Evolutionary conservation across 225 moss, liverwort and hornwort species (phyloP).

Genomic region (Polytrichum formosum): DNA sequence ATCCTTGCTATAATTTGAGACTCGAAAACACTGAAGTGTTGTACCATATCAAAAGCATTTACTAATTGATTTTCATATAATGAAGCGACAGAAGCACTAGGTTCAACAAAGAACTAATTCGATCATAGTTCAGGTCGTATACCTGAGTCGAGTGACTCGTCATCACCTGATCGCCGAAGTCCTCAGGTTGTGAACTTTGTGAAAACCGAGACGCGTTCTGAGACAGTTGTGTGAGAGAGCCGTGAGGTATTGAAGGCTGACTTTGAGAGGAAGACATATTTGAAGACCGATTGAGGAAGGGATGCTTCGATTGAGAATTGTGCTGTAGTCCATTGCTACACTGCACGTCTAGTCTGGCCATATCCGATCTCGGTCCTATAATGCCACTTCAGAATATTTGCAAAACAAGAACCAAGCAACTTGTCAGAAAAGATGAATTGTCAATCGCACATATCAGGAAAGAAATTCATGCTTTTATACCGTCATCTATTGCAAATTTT

Average conservation of each 20-base stretch:
- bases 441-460: no score
- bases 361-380: not conserved
- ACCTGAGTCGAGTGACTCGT: no score
- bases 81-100: no score
- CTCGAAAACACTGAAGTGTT: no score
- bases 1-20: no score
- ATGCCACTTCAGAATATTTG: not conserved
- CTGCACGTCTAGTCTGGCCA: slow-evolving; percentile 4
- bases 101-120: not conserved
- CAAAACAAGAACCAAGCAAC: not conserved
- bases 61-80: no score
- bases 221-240: slow-evolving; percentile 39
- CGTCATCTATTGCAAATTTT: no score
- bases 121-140: not conserved
- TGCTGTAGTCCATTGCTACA: slow-evolving; percentile 26
- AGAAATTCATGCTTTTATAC: no score
- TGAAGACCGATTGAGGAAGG: slow-evolving; percentile 41
- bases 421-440: no score
- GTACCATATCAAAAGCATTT: no score
- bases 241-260: slow-evolving; percentile 50
- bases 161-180: slow-evolving; percentile 38
- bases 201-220: slow-evolving; percentile 45
- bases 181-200: slow-evolving; percentile 50
- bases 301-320: slow-evolving; percentile 50
- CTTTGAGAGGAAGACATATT: slow-evolving; percentile 35